Base-by-base conservation (phyloP, 2,329 filamentous ascomycete species). In the Seiridium cupressi region DNA sequence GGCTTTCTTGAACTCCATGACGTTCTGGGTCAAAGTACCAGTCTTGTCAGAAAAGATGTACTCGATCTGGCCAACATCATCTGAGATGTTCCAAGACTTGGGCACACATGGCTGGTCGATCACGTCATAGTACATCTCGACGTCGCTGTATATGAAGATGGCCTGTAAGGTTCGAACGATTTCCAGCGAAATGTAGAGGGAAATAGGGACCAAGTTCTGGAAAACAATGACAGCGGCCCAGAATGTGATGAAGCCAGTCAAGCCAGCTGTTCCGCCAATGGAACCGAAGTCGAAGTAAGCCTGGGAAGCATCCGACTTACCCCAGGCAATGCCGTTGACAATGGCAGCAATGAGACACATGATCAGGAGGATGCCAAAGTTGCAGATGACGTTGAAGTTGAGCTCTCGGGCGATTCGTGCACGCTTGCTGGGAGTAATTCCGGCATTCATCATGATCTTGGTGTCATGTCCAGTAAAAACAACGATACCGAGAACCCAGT, bases 1-100 rank as follows among this genome's bases (percentile, higher is more conserved):
- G 59, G 90, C 93, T 76, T 99, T 99, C 76, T 98, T 99, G 85
- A 98, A 99, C 74, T 99, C 96, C 95, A 96, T 96, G 57, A 96
- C 90, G 72, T 96, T 96, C 70, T 96, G 92, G 0, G 92, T 96
- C 64, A 96, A 78, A 2, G 92, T 96, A 61, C 92, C 92, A 0
- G 92, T 96, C 77, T 96, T 96, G 81, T 96, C 92, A 0, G 92
- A 97, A 76, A 99, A 99, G 66, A 99, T 97, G 79, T 98, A 99
- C 76, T 98, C 95, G 63, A 99, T 97, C 76, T 99, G 95, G 10
- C 95, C 95, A 51, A 99, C 83, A 69, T 99, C 96, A 71, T 99
- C 95, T 1, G 94, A 98, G 55, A 99, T 98, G 72, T 98, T 99
- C 95, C 95, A 99, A 0, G 93, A 93, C 72, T 98, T 98, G 4